phyloP scores from a whole-genome alignment of 176 grass and related monocot species.

The Musa troglodytarum region DNA sequence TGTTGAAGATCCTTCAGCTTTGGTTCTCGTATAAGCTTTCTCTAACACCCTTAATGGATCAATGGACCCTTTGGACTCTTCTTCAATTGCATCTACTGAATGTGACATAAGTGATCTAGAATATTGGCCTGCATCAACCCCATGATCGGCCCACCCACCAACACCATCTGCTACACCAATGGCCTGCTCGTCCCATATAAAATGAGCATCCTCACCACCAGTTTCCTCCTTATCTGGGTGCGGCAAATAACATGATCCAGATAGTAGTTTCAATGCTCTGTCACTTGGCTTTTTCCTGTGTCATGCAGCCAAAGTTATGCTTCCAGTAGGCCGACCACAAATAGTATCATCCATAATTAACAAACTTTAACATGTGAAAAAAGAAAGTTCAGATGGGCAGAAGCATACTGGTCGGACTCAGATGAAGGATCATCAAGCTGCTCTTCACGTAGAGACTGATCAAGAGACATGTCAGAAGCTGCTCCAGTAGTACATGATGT shows the following conservation, averaged over 20 bases:
- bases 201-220: constrained; percentile 87
- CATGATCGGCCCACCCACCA: constrained; percentile 79
- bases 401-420: constrained; percentile 62
- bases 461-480: constrained; percentile 53
- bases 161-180: constrained; percentile 93
- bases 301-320: too few relatives aligned
- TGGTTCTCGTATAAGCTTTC: constrained; percentile 69
- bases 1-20: constrained; percentile 75
- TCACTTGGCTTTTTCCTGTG: not conserved
- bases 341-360: too few relatives aligned
- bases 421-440: constrained; percentile 46
- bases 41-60: constrained; percentile 82
- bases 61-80: constrained; percentile 57
- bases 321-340: too few relatives aligned
- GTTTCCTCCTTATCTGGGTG: constrained; percentile 86
- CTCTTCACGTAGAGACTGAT: constrained; percentile 37
- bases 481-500: constrained; percentile 52
- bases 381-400: not conserved
- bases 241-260: constrained; percentile 78
- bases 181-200: constrained; percentile 62
- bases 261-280: constrained; percentile 48
- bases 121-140: constrained; percentile 73
- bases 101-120: constrained; percentile 79
- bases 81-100: constrained; percentile 55
- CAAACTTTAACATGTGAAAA: too few relatives aligned